Base-by-base conservation (phyloP, 768 basidiomycete species). In the Mycena chlorophos region DNA sequence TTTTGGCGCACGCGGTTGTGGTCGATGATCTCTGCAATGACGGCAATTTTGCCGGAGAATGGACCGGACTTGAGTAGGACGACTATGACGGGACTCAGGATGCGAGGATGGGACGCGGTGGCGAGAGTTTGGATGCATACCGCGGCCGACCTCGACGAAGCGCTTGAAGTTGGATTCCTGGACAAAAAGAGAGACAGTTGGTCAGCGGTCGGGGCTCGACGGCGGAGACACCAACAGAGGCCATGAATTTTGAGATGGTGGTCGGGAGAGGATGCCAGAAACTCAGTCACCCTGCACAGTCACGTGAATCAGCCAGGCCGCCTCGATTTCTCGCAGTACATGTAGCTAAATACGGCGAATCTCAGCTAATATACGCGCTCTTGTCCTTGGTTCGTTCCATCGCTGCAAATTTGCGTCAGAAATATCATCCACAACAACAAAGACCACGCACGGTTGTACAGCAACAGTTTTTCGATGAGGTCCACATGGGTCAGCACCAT, bases 401-500 rank as follows among this genome's bases (percentile, higher is more conserved):
- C 3, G 63, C 63, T 64, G 47, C 23, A 14, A 39, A 43, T 27
- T 16, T 52, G 22, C 29, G 43, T 45, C 2, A 46, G 42, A 17
- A 5, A 46, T 28, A 42, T 34, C 10, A 61, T 29, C 39, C 28
- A 20, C 48, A 25, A 20, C 34, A 20, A 50, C 52, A 25, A 13
- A 39, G 51, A 39, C 55, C 17, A 77, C 89, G 63, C 49, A 97
- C 94, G 94, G 71, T 95, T 96, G 71, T 96, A 98, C 65, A 96
- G 93, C 22, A 98, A 77, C 17, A 98, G 80, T 73, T 98, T 98
- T 74, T 98, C 96, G 63, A 98, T 98, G 60, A 98, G 79, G 73
- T 98, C 96, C 53, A 98, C 96, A 69, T 98, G 96, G 0, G 96
- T 98, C 51, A 98, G 76, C 4, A 98, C 91, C 96, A 98, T 98